These are phyloP conservation scores for Pezicula rhizophila DNA, from an alignment of 2,329 filamentous ascomycete genomes.

Conservation along the genomic window DNA sequence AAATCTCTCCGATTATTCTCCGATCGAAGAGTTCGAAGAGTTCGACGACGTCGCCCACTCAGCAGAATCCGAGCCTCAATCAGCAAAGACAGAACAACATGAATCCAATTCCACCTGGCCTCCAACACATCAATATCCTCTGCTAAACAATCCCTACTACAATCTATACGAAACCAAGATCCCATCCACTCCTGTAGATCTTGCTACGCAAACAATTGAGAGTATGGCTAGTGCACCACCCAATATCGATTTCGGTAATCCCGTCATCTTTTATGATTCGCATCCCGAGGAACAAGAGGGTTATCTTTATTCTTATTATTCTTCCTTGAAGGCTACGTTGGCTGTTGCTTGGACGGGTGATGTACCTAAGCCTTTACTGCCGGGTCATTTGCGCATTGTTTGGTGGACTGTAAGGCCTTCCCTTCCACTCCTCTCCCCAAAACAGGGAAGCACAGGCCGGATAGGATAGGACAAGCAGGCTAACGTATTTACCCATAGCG, in stretches of 20 bases:
- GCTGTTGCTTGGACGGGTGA: constrained; percentile 20
- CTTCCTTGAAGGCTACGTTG: constrained; percentile 13
- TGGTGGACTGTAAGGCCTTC: constrained; percentile 14
- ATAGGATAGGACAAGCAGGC: not conserved
- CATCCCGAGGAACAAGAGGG: constrained; percentile 21
- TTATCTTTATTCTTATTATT: constrained; percentile 19
- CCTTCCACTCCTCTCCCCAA: not conserved
- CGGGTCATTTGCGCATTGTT: constrained; percentile 18
- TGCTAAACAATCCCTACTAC: too few relatives aligned
- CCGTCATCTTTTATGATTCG: constrained; percentile 22
- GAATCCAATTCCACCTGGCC: too few relatives aligned
- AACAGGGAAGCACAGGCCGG: too few relatives aligned
- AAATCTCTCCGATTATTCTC: too few relatives aligned
- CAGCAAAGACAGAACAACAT: too few relatives aligned
- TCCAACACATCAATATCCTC: too few relatives aligned
- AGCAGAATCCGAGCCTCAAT: too few relatives aligned
- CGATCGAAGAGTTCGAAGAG: too few relatives aligned
- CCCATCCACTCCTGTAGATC: too few relatives aligned
- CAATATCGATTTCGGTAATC: constrained; percentile 10
- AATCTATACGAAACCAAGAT: too few relatives aligned
- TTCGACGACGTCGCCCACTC: too few relatives aligned
- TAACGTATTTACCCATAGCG: not conserved
- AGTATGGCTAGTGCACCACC: not conserved
- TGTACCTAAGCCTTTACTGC: constrained; percentile 16
- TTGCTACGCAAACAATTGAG: too few relatives aligned